These are phyloP conservation scores for Cyberlindnera subsufficiens DNA, from an alignment of 805 yeast genomes.

Conservation along the genomic window DNA sequence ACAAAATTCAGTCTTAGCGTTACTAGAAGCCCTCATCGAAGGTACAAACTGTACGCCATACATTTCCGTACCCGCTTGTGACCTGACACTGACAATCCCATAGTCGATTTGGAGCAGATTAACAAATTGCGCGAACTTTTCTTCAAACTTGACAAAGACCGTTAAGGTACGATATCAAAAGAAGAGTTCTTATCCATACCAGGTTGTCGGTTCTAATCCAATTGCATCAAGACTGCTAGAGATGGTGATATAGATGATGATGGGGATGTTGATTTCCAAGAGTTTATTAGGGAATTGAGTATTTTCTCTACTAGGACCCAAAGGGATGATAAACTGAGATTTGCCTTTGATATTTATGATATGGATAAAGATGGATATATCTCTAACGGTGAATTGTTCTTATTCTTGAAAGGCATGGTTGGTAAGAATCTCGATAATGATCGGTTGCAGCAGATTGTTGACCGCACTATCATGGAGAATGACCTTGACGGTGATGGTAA, in stretches of 20 bases:
- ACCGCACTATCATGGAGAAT: conserved; percentile 90
- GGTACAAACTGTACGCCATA: conserved; percentile 62
- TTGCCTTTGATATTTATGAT: conserved; percentile 92
- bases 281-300: conserved; percentile 80
- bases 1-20: conserved; percentile 53
- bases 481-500: conserved; percentile 85
- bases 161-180: conserved; percentile 86
- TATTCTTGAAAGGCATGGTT: conserved; percentile 95
- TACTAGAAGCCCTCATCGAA: conserved; percentile 65
- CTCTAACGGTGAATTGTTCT: conserved; percentile 89
- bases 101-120: conserved; percentile 83
- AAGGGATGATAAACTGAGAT: conserved; percentile 72
- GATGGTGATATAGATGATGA: conserved; percentile 86
- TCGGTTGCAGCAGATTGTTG: conserved; percentile 94
- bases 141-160: conserved; percentile 91
- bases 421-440: conserved; percentile 82
- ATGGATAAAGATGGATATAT: conserved; percentile 93
- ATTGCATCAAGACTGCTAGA: conserved; percentile 86
- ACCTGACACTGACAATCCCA: conserved; percentile 1
- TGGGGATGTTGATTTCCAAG: conserved; percentile 93
- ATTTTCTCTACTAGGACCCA: conserved; percentile 84
- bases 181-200: conserved; percentile 90
- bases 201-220: conserved; percentile 85
- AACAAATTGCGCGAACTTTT: conserved; percentile 87
- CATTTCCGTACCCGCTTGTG: background rate